Evolutionary conservation across 371 early-diverging fungal genomes (phyloP).

Genomic region (Funneliformis caledonium): DNA sequence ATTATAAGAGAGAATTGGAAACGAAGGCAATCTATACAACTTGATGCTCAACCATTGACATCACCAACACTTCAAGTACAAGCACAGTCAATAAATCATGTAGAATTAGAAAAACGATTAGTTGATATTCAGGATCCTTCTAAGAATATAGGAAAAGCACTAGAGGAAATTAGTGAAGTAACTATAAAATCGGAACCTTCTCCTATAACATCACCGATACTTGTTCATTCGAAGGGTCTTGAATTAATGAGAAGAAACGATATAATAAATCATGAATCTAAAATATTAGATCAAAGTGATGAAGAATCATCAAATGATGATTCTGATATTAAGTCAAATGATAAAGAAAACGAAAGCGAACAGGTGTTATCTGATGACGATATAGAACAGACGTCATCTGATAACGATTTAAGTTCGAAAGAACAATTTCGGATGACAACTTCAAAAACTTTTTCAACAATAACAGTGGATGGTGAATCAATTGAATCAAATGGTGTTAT

Average conservation of each 20-base stretch:
- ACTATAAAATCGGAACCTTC: neutral
- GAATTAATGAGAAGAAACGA: neutral
- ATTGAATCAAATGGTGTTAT: neutral
- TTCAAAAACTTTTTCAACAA: neutral
- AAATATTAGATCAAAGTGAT: neutral
- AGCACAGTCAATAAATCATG: neutral
- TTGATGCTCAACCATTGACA: neutral
- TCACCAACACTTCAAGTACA: neutral
- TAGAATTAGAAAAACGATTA: neutral
- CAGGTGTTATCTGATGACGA: neutral
- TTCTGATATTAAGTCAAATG: neutral
- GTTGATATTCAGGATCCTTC: neutral
- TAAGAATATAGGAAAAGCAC: neutral
- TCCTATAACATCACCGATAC: neutral
- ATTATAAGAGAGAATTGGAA: constrained; percentile 30
- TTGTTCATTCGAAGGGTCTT: neutral
- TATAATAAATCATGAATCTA: neutral
- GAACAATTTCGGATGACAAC: neutral
- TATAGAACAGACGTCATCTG: neutral
- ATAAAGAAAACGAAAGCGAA: neutral
- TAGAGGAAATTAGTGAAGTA: neutral
- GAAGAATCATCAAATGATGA: neutral
- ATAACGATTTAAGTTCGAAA: neutral
- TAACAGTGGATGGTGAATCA: no score
- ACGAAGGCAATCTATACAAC: neutral